Base-by-base conservation (phyloP, 495 filamentous ascomycete genomes). In the Penicillium salamii region DNA sequence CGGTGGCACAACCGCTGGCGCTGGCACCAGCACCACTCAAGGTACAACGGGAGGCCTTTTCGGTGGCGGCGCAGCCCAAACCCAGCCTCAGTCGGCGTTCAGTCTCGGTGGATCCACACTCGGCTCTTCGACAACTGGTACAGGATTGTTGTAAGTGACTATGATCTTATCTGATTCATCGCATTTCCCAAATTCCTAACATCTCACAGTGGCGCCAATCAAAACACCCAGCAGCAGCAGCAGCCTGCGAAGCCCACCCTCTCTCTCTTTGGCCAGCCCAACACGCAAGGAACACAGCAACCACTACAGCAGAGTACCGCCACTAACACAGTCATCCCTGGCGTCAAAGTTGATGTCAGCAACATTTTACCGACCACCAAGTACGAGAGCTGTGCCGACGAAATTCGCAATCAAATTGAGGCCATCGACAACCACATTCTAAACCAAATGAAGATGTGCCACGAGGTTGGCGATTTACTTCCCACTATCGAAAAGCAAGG, bases 291-390 rank as follows among this genome's bases (percentile, higher is more conserved):
- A 19, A 28, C 19, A 2, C 36, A 66, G 34, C 70, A 75, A 50
- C 74, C 75, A 40, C 74, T 78, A 51, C 68, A 68, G 55, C 50
- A 77, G 69, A 59, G 63, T 51, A 48, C 75, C 50, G 42, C 81
- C 63, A 45, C 63, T 55, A 50, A 57, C 15, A 65, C 65, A n/a
- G 60, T 74, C 48, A 65, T 77, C 33, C 69, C 87, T 6, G 89
- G 90, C 6, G 88, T 90, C 14, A 84, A 85, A 44, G 83, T 96
- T 29, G 86, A 91, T 67, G 62, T 87, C 23, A 79, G 77, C 63
- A 85, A 89, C 60, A 74, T 97, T 18, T 79, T 87, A 9, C 81
- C 87, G 5, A 96, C 90, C 0, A 96, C 93, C 7, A 86, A 93
- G 46, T 96, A 90, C 71, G 84, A 86, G 63, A 92, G 96, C 70